Conservation (phyloP, 2,329 filamentous ascomycete genomes). For the Cephalotrichum gorgonifer region DNA sequence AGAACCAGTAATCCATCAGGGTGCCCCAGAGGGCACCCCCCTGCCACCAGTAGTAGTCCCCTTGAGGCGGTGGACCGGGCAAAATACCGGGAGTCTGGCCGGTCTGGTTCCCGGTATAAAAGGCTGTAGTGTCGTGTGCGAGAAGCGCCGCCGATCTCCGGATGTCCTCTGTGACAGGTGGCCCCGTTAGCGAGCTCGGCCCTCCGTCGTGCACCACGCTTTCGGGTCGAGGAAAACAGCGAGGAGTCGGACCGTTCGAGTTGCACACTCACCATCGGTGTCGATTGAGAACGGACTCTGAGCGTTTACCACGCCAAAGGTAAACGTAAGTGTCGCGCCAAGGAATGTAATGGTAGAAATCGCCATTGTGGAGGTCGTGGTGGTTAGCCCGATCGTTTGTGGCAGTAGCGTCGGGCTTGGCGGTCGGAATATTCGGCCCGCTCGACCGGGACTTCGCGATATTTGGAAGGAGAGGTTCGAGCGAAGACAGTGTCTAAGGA, state of each 20-base stretch:
- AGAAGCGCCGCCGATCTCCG: slow-evolving; percentile 33
- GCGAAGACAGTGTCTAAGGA: too few relatives aligned
- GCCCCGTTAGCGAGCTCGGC: background rate
- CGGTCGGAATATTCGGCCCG: background rate
- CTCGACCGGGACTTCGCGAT: background rate
- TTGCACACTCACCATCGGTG: slow-evolving; percentile 15
- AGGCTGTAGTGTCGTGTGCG: slow-evolving; percentile 38
- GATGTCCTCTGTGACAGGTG: slow-evolving; percentile 28
- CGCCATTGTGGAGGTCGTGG: background rate
- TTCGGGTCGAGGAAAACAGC: background rate
- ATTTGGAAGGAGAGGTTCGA: background rate
- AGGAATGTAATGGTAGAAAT: slow-evolving; percentile 4
- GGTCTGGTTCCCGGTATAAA: slow-evolving; percentile 39
- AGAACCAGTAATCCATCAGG: slow-evolving; percentile 60
- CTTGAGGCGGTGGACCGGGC: slow-evolving; percentile 40
- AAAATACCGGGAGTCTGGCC: slow-evolving; percentile 46
- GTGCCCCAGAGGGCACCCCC: slow-evolving; percentile 59
- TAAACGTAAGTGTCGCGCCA: slow-evolving; percentile 6
- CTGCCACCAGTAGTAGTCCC: slow-evolving; percentile 67
- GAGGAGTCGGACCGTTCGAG: background rate
- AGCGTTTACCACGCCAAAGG: slow-evolving; percentile 12
- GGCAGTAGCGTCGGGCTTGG: background rate
- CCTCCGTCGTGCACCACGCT: background rate
- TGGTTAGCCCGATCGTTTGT: background rate
- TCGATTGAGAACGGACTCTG: slow-evolving; percentile 17